A percentile compares a stretch with the other conserved stretches of the same genome.
phyloP scores from a whole-genome alignment of 306 rosid species.

The Quercus berberidifolia region DNA sequence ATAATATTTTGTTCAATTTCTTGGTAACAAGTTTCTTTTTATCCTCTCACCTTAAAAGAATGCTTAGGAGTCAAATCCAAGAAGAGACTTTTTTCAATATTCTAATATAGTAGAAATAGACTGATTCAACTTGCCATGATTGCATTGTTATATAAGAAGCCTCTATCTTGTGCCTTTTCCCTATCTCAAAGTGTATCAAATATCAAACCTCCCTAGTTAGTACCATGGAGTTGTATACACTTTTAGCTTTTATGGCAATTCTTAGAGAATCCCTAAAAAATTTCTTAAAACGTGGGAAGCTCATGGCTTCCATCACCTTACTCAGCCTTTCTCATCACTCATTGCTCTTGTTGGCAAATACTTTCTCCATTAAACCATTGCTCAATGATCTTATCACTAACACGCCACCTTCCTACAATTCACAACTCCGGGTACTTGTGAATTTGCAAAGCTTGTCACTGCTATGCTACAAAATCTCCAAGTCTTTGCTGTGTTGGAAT shows the following conservation, averaged over 20 bases:
- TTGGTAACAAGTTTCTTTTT: no score
- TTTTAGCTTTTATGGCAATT: neutral
- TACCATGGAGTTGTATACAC: neutral
- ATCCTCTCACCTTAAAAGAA: no score
- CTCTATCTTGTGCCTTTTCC: no score
- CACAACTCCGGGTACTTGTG: neutral
- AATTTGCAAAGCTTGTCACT: neutral
- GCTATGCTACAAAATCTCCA: neutral
- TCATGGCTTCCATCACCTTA: slow-evolving; percentile 4
- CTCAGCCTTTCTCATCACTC: slow-evolving; percentile 5
- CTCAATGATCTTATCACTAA: neutral
- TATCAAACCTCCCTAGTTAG: neutral
- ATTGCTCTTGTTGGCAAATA: neutral
- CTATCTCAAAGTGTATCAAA: neutral
- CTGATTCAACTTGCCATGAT: neutral
- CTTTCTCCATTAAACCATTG: slow-evolving; percentile 3
- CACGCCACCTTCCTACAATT: neutral
- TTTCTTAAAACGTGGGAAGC: slow-evolving; percentile 10
- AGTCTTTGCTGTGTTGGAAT: neutral
- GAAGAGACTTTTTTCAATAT: no score
- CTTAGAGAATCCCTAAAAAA: slow-evolving; percentile 12
- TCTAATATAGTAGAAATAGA: neutral
- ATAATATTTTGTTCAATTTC: no score
- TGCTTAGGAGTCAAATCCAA: no score
- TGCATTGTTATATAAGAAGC: no score